Evolutionary conservation across 495 filamentous ascomycete species (phyloP), one percentile per base, ranked within the genome.

Genomic region (Penicillium lagena): DNA sequence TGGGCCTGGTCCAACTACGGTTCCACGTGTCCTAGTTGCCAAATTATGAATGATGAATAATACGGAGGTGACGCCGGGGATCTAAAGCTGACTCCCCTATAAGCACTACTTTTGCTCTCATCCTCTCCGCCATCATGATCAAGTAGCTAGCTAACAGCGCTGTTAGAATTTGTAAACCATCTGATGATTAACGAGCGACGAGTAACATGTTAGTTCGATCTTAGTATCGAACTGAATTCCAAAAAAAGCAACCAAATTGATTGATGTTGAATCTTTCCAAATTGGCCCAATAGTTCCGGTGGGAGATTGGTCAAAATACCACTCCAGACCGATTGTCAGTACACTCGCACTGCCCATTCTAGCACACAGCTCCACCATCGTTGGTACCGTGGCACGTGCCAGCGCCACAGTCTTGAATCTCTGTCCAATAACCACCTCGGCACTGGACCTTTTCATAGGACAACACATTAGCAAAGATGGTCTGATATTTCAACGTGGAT

Each of bases 381-480:
- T 39, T 39, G 49, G 12, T 27, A 35, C 49, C 49, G 39, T 31
- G 39, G 43, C 49, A 51, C 1, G 39, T 29, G 39, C 29, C 35
- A 2, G 15, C 13, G 14, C 34, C 27, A 34, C 49, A 51, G 39
- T 51, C 49, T n/a, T 35, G 22, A 14, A 51, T 39, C 43, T 51
- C 43, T 0, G 43, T 51, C 49, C 49, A 51, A 12, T 17, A 37
- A 12, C 49, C 49, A 36, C 35, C 35, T 6, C 12, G 6, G 39
- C 49, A 51, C 33, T 46, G 33, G 33, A 51, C 49, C 49, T 51
- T 34, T 45, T 43, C 22, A 39, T 7, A 35, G 33, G 29, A 35
- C 39, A 13, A 42, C 39, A 42, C 29, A 28, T 51, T 46, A 51
- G 43, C 43, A 43, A 39, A 37, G 2, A 46, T 31, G n/a, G 14